Base-by-base conservation (phyloP, 306 rosid genomes). In the Corylus avellana region DNA sequence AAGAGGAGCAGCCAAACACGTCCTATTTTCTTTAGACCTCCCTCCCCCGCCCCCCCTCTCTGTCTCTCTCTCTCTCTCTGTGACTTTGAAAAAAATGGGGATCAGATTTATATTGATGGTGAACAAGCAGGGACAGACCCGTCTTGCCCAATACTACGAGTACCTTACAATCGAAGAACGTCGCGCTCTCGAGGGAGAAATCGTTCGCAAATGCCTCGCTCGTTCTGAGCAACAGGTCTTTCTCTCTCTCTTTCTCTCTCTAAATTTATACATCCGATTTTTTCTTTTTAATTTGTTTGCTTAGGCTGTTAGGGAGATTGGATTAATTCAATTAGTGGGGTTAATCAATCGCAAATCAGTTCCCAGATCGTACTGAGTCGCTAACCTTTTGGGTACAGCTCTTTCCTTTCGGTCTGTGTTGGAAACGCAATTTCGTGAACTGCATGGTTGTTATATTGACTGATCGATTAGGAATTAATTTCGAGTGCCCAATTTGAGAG, bases 131-230 rank as follows among this genome's bases (percentile, higher is more conserved):
- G 98, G 99, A 0, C 98, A 95, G 66, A 95, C 98, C 0, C 97
- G 98, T 54, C 98, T 95, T 22, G 98, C 98, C 79, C 99, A 95
- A 76, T 95, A 93, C 83, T 95, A 91, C 77, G 99, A 93, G 67
- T 90, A 93, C 63, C 97, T 95, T 75, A 93, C 94, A 11, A 42
- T 95, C 47, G 96, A 92, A 84, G 94, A 95, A 87, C 81, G 97
- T 55, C 94, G 97, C 7, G 92, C 97, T 75, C 98, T 93, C 54
- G 97, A 93, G 74, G 94, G 93, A 12, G 98, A 95, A 87, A 93
- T 95, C 89, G 94, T 93, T 77, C 94, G 94, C 82, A 93, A 95
- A 85, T 95, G 99, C 75, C 97, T 95, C 64, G 94, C 99, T 46
- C 97, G 97, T 22, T 87, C 73, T 77, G 96, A 95, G 20, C 93